Evolutionary conservation across 1,284 basidiomycete species (phyloP).

Genomic region (Kwoniella shivajii): DNA sequence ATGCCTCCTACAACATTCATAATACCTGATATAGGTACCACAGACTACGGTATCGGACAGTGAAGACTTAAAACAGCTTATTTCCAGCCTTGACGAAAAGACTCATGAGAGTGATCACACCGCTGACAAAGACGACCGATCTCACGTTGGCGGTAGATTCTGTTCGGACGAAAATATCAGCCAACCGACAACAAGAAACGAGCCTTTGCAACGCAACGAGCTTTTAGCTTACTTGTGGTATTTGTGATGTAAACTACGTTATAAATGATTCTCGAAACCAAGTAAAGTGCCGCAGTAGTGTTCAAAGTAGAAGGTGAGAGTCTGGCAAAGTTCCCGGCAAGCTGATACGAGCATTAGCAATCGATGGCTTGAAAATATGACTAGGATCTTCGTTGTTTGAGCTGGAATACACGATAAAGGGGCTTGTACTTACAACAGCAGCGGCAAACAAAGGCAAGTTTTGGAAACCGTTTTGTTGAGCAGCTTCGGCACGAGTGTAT

Average conservation of each 20-base stretch:
- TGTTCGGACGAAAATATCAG: no score
- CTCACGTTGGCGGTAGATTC: slow-evolving; percentile 27
- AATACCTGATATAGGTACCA: no score
- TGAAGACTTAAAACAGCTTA: slow-evolving; percentile 4
- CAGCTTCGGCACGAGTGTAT: slow-evolving; percentile 35
- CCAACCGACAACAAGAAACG: background rate
- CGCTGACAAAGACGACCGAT: slow-evolving; percentile 26
- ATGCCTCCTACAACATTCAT: no score
- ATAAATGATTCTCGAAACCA: slow-evolving; percentile 33
- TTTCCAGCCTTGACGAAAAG: slow-evolving; percentile 35
- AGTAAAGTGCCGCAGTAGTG: slow-evolving; percentile 33
- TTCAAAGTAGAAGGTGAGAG: slow-evolving; percentile 36
- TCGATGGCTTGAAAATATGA: background rate
- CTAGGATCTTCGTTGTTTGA: background rate
- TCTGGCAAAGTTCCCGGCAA: slow-evolving; percentile 39
- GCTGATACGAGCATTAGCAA: slow-evolving; percentile 5
- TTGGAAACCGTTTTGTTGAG: slow-evolving; percentile 35
- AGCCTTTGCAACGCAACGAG: no score
- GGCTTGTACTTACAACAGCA: slow-evolving; percentile 28
- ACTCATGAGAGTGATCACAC: slow-evolving; percentile 20
- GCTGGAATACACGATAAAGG: background rate
- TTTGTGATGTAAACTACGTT: slow-evolving; percentile 37
- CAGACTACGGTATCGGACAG: no score
- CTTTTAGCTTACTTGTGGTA: slow-evolving; percentile 36
- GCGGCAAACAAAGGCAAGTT: slow-evolving; percentile 30